These are phyloP conservation scores for Boletus speciosus DNA, from an alignment of 768 basidiomycete species.

Conservation along the genomic window DNA sequence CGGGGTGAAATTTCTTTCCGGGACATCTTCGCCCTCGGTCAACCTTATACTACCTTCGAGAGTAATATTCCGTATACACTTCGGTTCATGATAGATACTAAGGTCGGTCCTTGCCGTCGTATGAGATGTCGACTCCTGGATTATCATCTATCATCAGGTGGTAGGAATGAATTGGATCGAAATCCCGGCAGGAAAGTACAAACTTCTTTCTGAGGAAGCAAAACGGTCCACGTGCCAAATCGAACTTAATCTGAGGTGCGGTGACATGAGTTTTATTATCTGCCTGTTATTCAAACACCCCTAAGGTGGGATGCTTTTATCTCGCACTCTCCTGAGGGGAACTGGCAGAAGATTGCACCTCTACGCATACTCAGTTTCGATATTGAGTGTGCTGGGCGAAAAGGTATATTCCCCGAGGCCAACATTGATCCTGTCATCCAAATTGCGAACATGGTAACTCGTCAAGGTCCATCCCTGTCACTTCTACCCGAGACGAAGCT, in stretches of 20 bases:
- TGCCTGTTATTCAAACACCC: slow-evolving; percentile 4
- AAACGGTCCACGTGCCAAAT: slow-evolving; percentile 86
- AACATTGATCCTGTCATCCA: slow-evolving; percentile 92
- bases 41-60: slow-evolving; percentile 72
- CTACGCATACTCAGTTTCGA: slow-evolving; percentile 95
- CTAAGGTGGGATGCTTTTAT: slow-evolving; percentile 78
- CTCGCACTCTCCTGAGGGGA: slow-evolving; percentile 87
- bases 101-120: slow-evolving; percentile 44
- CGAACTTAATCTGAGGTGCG: slow-evolving; percentile 75
- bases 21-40: slow-evolving; percentile 48
- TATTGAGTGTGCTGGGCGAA: slow-evolving; percentile 98
- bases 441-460: slow-evolving; percentile 98
- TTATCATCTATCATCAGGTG: slow-evolving; percentile 46
- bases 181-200: slow-evolving; percentile 79
- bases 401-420: slow-evolving; percentile 96
- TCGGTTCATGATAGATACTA: slow-evolving; percentile 97
- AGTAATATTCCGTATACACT: slow-evolving; percentile 91
- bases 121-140: background rate
- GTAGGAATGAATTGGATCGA: slow-evolving; percentile 99
- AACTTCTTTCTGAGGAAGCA: slow-evolving; percentile 48
- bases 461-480: slow-evolving; percentile 63
- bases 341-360: slow-evolving; percentile 91
- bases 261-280: background rate
- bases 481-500: background rate
- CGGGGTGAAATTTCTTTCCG: slow-evolving; percentile 67